Evolutionary conservation across 2,329 filamentous ascomycete genomes (phyloP).

Genomic region (Aspergillus sp.): DNA sequence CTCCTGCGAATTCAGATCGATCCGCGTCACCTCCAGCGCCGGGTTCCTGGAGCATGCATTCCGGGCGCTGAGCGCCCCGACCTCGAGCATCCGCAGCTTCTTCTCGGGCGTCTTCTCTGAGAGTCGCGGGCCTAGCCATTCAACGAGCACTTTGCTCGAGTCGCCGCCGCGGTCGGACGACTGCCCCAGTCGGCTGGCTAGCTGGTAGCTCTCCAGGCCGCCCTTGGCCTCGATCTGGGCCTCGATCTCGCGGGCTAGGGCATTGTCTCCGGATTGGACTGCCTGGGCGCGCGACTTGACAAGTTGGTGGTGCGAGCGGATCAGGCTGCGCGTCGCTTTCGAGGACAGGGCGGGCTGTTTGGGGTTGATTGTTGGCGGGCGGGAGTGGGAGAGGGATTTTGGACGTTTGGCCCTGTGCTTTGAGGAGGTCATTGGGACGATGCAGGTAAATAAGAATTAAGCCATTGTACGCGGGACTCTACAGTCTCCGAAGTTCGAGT

Average conservation of each 20-base stretch:
- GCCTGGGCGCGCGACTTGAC: constrained; percentile 49
- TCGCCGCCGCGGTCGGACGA: constrained; percentile 54
- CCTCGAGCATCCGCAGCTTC: constrained; percentile 64
- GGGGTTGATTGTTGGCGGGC: constrained; percentile 33
- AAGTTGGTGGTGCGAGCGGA: constrained; percentile 51
- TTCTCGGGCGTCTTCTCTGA: constrained; percentile 10
- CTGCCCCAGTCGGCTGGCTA: constrained; percentile 54
- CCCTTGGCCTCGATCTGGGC: constrained; percentile 47
- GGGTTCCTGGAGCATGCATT: constrained; percentile 74
- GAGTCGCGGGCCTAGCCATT: constrained; percentile 43
- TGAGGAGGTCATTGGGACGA: constrained; percentile 19
- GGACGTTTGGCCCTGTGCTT: constrained; percentile 25
- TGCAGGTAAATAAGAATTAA: too few species aligned
- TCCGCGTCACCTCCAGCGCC: constrained; percentile 65
- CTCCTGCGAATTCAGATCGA: constrained; percentile 83
- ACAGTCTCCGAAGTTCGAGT: too few species aligned
- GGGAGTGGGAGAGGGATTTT: constrained; percentile 34
- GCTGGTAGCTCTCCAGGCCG: constrained; percentile 52
- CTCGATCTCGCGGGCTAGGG: constrained; percentile 35
- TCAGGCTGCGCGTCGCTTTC: constrained; percentile 49
- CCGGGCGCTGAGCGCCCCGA: constrained; percentile 73
- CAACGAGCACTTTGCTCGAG: constrained; percentile 49
- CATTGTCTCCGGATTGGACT: constrained; percentile 35
- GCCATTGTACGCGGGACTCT: too few species aligned
- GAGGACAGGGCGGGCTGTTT: constrained; percentile 41